A percentile compares a stretch with the other conserved stretches of the same genome.
These are phyloP conservation scores for Neurospora tetrasperma DNA, from an alignment of 495 filamentous ascomycete genomes.

Conservation along the genomic window DNA sequence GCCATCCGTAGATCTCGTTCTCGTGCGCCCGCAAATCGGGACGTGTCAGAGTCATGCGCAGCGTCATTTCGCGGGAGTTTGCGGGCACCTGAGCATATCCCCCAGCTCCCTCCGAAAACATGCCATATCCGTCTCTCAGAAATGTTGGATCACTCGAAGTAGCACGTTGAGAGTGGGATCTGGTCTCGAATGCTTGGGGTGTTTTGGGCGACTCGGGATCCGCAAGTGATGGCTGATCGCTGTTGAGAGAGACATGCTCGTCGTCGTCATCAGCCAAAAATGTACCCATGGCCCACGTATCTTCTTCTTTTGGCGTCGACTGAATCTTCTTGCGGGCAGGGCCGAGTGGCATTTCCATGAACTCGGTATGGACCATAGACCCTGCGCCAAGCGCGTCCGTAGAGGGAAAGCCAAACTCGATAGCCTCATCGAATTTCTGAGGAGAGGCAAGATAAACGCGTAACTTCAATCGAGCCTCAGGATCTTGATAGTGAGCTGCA, in stretches of 20 bases:
- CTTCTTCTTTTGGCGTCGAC: slow-evolving; percentile 20
- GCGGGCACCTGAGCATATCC: slow-evolving; percentile 44
- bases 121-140: slow-evolving; percentile 15
- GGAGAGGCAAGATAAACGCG: slow-evolving; percentile 83
- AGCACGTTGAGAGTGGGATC: slow-evolving; percentile 25
- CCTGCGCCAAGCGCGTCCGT: slow-evolving; percentile 28
- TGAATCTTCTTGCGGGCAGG: slow-evolving; percentile 1
- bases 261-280: slow-evolving; percentile 42
- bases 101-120: slow-evolving; percentile 19
- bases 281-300: slow-evolving; percentile 31
- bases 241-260: slow-evolving; percentile 36
- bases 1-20: slow-evolving; percentile 50
- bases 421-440: slow-evolving; percentile 90
- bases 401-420: slow-evolving; percentile 87
- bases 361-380: slow-evolving; percentile 6
- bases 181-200: slow-evolving; percentile 34
- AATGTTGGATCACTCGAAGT: slow-evolving; percentile 6
- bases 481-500: slow-evolving; percentile 81
- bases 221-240: slow-evolving; percentile 40
- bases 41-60: slow-evolving; percentile 87
- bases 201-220: slow-evolving; percentile 47
- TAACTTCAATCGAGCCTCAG: slow-evolving; percentile 76
- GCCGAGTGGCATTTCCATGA: slow-evolving; percentile 8
- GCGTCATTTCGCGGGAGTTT: slow-evolving; percentile 77
- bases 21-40: slow-evolving; percentile 71